Evolutionary conservation across 2,329 filamentous ascomycete genomes (phyloP).

Genomic region (Pyrenophora graminea): DNA sequence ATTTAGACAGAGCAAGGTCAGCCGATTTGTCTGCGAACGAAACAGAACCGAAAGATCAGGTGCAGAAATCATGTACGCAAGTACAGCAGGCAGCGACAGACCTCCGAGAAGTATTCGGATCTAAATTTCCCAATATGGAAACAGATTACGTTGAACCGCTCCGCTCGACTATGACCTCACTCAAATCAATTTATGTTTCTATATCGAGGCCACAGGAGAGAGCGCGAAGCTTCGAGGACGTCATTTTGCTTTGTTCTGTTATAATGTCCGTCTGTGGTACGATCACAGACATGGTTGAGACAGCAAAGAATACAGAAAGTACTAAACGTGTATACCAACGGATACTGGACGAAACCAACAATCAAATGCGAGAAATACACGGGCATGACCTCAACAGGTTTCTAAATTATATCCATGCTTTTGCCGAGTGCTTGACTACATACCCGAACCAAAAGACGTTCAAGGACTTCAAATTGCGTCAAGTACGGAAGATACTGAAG

Average conservation of each 20-base stretch:
- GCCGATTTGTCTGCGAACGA: constrained; percentile 13
- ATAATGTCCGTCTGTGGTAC: constrained; percentile 27
- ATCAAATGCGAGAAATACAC: constrained; percentile 23
- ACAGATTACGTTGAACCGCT: constrained; percentile 21
- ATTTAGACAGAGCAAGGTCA: constrained; percentile 27
- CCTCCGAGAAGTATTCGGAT: constrained; percentile 18
- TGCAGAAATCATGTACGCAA: constrained; percentile 24
- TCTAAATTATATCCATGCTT: constrained; percentile 29
- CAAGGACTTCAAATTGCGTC: constrained; percentile 15
- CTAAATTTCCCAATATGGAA: constrained; percentile 22
- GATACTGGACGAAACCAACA: constrained; percentile 36
- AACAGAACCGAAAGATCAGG: constrained; percentile 17
- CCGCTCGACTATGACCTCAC: constrained; percentile 14
- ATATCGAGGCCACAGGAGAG: constrained; percentile 17
- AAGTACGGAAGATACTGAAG: constrained; percentile 25
- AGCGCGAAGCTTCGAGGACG: constrained; percentile 14
- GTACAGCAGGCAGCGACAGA: constrained; percentile 21
- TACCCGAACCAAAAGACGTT: no score
- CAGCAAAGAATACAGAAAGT: constrained; percentile 19
- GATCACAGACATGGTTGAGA: constrained; percentile 28
- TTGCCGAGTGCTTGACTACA: constrained; percentile 10
- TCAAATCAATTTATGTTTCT: constrained; percentile 21
- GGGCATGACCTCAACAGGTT: constrained; percentile 21
- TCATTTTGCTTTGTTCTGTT: constrained; percentile 33
- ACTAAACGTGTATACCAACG: constrained; percentile 3